These are phyloP conservation scores for Monascus ruber DNA, from an alignment of 2,329 filamentous ascomycete species.

Conservation along the genomic window DNA sequence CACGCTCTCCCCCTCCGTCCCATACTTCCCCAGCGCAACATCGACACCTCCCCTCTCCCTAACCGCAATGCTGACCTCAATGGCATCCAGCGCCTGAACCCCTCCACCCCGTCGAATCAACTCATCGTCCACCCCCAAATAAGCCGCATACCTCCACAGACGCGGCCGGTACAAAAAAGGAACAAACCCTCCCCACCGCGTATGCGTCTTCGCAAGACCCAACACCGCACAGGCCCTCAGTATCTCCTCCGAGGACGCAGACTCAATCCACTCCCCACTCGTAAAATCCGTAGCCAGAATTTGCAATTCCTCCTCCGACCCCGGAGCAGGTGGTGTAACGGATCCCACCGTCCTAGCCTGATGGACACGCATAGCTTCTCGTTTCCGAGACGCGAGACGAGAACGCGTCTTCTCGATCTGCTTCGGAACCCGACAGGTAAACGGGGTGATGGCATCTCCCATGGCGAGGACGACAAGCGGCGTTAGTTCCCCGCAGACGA, in stretches of 20 bases:
- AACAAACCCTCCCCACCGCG: constrained; percentile 31
- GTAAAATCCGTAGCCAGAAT: constrained; percentile 15
- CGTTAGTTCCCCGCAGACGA: constrained; percentile 77
- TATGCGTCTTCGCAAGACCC: constrained; percentile 21
- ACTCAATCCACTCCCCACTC: constrained; percentile 8
- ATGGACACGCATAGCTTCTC: constrained; percentile 14
- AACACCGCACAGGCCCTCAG: constrained; percentile 25
- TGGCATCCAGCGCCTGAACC: constrained; percentile 43
- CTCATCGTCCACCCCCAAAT: constrained; percentile 59
- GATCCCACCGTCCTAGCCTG: constrained; percentile 8
- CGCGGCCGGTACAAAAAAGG: constrained; percentile 40
- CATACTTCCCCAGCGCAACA: constrained; percentile 11
- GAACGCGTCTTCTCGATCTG: constrained; percentile 52
- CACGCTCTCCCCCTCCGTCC: constrained; percentile 14
- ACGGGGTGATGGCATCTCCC: constrained; percentile 58
- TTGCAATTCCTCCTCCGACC: constrained; percentile 18
- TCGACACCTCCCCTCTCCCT: constrained; percentile 51
- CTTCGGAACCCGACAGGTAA: constrained; percentile 68
- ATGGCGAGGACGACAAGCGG: constrained; percentile 66
- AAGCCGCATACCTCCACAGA: constrained; percentile 46
- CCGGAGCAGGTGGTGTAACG: constrained; percentile 5
- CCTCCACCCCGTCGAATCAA: constrained; percentile 56
- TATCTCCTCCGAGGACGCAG: constrained; percentile 13
- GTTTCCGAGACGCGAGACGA: constrained; percentile 38
- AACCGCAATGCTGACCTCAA: constrained; percentile 60